A percentile compares a stretch with the other conserved stretches of the same genome.
These are phyloP conservation scores for Wickerhamomyces ciferrii DNA, from an alignment of 805 yeast species.

Conservation along the genomic window DNA sequence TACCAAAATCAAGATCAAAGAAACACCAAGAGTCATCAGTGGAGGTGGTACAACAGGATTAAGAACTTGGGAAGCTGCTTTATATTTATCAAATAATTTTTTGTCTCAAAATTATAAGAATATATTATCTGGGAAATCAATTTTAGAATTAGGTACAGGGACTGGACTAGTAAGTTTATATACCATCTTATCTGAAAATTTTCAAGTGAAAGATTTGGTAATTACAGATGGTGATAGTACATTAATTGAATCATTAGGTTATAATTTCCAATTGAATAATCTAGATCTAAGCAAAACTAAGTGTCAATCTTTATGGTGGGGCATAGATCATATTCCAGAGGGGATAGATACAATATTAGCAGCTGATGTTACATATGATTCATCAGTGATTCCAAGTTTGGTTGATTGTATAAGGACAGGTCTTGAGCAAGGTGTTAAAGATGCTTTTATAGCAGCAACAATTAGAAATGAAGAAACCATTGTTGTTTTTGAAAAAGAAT, in stretches of 20 bases:
- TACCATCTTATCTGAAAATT: slow-evolving; percentile 5
- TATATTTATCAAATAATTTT: slow-evolving; percentile 44
- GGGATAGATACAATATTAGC: slow-evolving; percentile 55
- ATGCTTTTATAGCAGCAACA: slow-evolving; percentile 65
- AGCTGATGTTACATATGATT: slow-evolving; percentile 87
- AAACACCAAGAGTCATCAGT: slow-evolving; percentile 59
- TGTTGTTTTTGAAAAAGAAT: slow-evolving; percentile 32
- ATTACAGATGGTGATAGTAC: slow-evolving; percentile 68
- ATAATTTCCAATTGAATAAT: slow-evolving; percentile 42
- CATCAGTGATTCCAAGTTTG: slow-evolving; percentile 49
- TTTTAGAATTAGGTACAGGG: slow-evolving; percentile 84
- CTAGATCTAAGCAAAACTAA: slow-evolving; percentile 11
- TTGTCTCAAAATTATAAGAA: not conserved
- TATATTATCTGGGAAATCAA: slow-evolving; percentile 17
- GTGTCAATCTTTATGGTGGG: slow-evolving; percentile 56
- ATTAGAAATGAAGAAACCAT: slow-evolving; percentile 57
- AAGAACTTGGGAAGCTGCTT: slow-evolving; percentile 92
- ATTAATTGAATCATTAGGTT: slow-evolving; percentile 40
- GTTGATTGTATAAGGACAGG: slow-evolving; percentile 36
- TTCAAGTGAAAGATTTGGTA: slow-evolving; percentile 24
- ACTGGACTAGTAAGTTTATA: slow-evolving; percentile 73
- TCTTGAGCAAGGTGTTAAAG: slow-evolving; percentile 11
- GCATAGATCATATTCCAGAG: slow-evolving; percentile 35
- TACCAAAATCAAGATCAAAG: slow-evolving; percentile 35
- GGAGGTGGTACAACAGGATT: slow-evolving; percentile 84